Evolutionary conservation across 1,284 basidiomycete genomes (phyloP), one percentile per base, ranked within the genome.

Genomic region (Leccinum holopus): DNA sequence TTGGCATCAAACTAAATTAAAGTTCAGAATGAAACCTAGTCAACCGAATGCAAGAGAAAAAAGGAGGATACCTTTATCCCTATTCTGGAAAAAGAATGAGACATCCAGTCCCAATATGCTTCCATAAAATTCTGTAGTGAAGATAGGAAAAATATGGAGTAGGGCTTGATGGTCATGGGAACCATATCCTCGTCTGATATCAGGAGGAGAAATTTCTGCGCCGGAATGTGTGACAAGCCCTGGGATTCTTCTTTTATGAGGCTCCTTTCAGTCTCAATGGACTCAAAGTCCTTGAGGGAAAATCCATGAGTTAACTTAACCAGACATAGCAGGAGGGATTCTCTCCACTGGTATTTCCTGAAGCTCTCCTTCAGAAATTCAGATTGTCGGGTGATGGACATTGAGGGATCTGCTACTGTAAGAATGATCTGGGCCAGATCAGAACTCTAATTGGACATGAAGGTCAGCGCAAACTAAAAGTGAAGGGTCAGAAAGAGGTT

Each of bases 81-180:
- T 14, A 54, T 10, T 5, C 51, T 3, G 5, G 18, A 10, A 5
- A 64, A 1, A 10, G 30, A 47, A 3, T 2, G 28, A 0, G 55
- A 2, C 2, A 67, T 6, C 66, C 66, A 67, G 28, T 67, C 53
- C 3, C 62, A 67, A 16, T 58, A 65, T 16, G 66, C 60, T 0
- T 41, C 2, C 1, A 33, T 3, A 2, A 67, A 65, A 21, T 67
- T 67, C 2, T 65, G 33, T 4, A 65, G 35, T 0, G 53, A 67
- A 16, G n/a, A 65, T 7, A 67, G 58, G 12, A 65, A 67, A 47
- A 67, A 67, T n/a, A 67, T 62, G 0, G 63, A 60, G 5, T 67
- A 55, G 0, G 63, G 63, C 32, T 67, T 67, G 9, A 49, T 28
- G 1, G 41, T 30, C 1, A 67, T 58, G 2, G 54, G 56, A 35